Evolutionary conservation across 139 green algal species (phyloP), one percentile per base, ranked within the genome.

Genomic region (Penium margaritaceum): DNA sequence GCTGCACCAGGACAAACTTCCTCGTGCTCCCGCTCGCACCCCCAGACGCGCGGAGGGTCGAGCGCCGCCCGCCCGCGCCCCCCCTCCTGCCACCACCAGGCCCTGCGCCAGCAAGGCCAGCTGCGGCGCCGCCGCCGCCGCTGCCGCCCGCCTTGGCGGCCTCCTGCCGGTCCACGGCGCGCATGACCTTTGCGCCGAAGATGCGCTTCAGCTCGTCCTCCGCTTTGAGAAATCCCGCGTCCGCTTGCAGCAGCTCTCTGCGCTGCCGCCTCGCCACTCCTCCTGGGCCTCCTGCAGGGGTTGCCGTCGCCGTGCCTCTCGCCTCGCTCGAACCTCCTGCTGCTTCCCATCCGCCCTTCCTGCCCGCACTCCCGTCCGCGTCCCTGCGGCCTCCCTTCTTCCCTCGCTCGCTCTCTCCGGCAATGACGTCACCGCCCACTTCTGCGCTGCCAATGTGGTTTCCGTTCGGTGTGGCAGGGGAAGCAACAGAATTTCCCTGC

Each of bases 121-220:
- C 24, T 35, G 19, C 66, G 35, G 37, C 65, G 14, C 54, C 39
- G 21, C 27, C 30, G 27, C 24, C 38, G 15, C 27, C 36, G 27
- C 33, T 39, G 19, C 35, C 44, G 17, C 67, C 54, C 12, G 15
- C 41, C n/a, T 24, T 63, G 0, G 30, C 66, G 15, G 24, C 46
- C 69, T 14, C 47, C 24, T 88, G 66, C 1, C 80, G 75, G 53
- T 88, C 80, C 72, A 88, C 84, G 2, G 78, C 75, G 15, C 84
- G 69, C 2, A 94, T 68, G 3, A 90, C 80, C 12, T 81, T 77
- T 0, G 87, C 81, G 0, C 90, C 90, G 81, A 96, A 96, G 68
- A 96, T 93, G 34, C 87, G 76, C 0, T 82, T 77, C 66, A 96
- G 84, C 85, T 94, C 88, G 19, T 91, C 88, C 39, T 91, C 85